Conservation (phyloP, 352 stramenopile genomes). For the Phytophthora lateralis region DNA sequence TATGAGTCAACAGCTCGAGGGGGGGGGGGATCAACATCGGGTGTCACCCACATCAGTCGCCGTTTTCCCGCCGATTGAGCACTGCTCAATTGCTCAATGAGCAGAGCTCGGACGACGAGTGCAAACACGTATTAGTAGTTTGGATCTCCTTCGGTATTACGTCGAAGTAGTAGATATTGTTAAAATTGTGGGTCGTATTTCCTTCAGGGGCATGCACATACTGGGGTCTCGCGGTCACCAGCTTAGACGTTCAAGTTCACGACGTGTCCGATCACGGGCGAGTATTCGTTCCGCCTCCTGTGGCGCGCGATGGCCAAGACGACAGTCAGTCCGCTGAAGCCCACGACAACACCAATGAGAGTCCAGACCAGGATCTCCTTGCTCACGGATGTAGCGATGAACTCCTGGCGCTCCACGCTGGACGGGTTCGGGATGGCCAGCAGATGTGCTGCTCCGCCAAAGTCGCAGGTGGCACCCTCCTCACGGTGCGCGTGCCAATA, state of each 20-base stretch:
- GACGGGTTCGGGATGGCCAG: conserved; percentile 34
- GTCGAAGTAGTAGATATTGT: too few relatives aligned
- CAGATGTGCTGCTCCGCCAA: conserved; percentile 68
- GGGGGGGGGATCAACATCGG: too few relatives aligned
- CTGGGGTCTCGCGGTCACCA: too few relatives aligned
- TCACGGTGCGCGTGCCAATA: conserved; percentile 73
- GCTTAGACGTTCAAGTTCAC: conserved; percentile 24
- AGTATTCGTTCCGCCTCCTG: conserved; percentile 37
- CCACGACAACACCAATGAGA: conserved; percentile 17
- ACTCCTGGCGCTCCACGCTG: conserved; percentile 22
- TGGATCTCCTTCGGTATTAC: too few relatives aligned
- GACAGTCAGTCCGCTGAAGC: conserved; percentile 14
- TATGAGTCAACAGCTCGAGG: too few relatives aligned
- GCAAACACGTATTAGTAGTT: too few relatives aligned
- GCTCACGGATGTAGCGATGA: conserved; percentile 13
- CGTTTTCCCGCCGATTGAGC: too few relatives aligned
- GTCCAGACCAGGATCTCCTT: conserved; percentile 33
- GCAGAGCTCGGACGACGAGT: too few relatives aligned
- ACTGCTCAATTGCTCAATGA: too few relatives aligned
- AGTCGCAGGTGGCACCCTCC: conserved; percentile 76
- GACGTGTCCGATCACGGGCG: conserved; percentile 30
- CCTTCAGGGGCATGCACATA: background rate
- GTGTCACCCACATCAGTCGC: too few relatives aligned
- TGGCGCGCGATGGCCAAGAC: conserved; percentile 21
- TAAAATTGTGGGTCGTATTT: background rate